Evolutionary conservation across 495 filamentous ascomycete species (phyloP).

Genomic region (Aspergillus nidulans): DNA sequence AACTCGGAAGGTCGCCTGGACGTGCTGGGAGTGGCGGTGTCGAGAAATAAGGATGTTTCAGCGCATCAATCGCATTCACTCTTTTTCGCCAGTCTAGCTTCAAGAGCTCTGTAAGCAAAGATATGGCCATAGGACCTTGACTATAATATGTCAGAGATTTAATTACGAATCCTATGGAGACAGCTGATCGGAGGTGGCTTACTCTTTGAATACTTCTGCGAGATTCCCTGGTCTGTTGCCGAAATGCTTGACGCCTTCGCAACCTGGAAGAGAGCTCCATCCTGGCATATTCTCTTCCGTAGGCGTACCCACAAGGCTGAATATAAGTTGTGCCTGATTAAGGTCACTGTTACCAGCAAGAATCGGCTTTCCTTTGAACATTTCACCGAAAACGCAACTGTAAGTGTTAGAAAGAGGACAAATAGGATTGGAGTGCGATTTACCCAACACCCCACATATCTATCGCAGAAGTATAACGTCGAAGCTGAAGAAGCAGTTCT

Average conservation of each 20-base stretch:
- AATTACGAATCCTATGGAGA: no score
- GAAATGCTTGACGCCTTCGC: constrained; percentile 66
- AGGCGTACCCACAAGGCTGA: constrained; percentile 87
- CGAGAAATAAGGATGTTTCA: constrained; percentile 89
- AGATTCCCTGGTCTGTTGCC: constrained; percentile 62
- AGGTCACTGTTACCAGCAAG: constrained; percentile 82
- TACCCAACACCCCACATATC: constrained; percentile 98
- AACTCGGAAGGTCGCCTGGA: constrained; percentile 78
- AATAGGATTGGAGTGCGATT: constrained; percentile 14
- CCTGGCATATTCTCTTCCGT: constrained; percentile 92
- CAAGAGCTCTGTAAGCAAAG: constrained; percentile 75
- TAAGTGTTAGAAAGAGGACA: constrained; percentile 14
- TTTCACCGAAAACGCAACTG: constrained; percentile 96
- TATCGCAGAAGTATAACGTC: constrained; percentile 89
- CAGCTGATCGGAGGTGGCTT: no score
- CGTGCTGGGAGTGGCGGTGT: constrained; percentile 70
- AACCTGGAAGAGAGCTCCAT: constrained; percentile 76
- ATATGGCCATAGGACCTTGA: constrained; percentile 60
- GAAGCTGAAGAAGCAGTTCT: constrained; percentile 82
- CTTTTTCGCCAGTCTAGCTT: constrained; percentile 83
- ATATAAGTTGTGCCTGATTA: constrained; percentile 88
- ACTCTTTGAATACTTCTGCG: constrained; percentile 66
- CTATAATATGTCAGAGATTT: constrained; percentile 21
- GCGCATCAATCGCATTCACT: constrained; percentile 90
- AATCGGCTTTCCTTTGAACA: constrained; percentile 93